These are phyloP conservation scores for Alternaria sp. DNA, from an alignment of 2,329 filamentous ascomycete genomes.

Conservation along the genomic window DNA sequence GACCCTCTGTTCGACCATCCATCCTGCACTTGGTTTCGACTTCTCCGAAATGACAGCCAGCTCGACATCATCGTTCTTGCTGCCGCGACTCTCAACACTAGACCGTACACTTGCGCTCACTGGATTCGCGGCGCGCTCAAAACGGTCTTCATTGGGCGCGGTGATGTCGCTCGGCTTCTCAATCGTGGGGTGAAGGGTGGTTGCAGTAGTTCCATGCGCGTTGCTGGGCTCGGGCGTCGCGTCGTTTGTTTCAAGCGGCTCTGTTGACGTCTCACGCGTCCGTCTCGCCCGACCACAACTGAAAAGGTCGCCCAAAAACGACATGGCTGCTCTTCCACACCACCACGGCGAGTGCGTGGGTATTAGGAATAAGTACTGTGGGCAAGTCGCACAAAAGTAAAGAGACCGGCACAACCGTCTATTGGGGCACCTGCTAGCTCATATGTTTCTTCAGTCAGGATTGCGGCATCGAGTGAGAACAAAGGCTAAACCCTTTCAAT, in stretches of 20 bases:
- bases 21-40: conserved; percentile 8
- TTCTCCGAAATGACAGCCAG: conserved; percentile 7
- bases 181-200: neutral
- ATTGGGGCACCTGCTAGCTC: neutral
- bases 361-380: conserved; percentile 2
- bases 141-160: neutral
- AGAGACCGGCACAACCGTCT: conserved; percentile 1
- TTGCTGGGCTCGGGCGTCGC: conserved; percentile 1
- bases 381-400: conserved; percentile 4
- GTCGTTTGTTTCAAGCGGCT: conserved; percentile 2
- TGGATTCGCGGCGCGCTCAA: neutral
- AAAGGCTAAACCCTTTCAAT: conserved; percentile 3
- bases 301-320: conserved; percentile 16
- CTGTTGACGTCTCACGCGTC: conserved; percentile 4
- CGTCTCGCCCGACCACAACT: conserved; percentile 13
- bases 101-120: neutral
- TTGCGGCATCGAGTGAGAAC: neutral
- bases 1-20: conserved; percentile 9
- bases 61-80: neutral
- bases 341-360: conserved; percentile 4
- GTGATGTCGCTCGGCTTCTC: neutral
- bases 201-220: conserved; percentile 5
- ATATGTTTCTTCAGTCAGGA: conserved; percentile 7
- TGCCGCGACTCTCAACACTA: neutral
- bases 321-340: conserved; percentile 10